These are phyloP conservation scores for Pythium utonaiense DNA, from an alignment of 352 stramenopile genomes.

Conservation along the genomic window DNA sequence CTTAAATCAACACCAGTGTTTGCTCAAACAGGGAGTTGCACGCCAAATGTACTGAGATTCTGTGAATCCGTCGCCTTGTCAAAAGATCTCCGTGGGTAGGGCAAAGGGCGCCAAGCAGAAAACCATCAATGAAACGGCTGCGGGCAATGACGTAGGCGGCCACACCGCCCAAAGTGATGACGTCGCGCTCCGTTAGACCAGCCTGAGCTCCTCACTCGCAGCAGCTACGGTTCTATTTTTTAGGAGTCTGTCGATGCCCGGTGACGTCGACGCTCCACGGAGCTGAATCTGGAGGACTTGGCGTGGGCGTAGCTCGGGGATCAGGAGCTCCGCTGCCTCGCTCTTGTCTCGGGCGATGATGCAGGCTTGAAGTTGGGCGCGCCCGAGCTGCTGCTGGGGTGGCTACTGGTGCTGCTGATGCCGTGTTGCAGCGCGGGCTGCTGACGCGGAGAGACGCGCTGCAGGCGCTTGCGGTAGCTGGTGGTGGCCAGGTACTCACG, in stretches of 20 bases:
- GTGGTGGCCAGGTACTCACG: conserved; percentile 50
- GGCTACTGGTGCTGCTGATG: background rate
- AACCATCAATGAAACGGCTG: conserved; percentile 1
- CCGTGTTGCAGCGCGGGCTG: background rate
- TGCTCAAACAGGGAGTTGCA: background rate
- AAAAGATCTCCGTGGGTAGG: conserved; percentile 2
- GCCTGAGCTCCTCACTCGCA: background rate
- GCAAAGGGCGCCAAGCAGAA: conserved; percentile 16
- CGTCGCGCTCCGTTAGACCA: background rate
- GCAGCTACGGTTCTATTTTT: conserved; percentile 1
- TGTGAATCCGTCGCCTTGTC: background rate
- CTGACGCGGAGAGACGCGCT: background rate
- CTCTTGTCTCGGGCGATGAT: background rate
- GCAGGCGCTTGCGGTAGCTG: conserved; percentile 45
- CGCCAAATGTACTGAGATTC: conserved; percentile 7
- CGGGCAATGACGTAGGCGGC: conserved; percentile 18
- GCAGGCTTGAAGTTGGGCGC: background rate
- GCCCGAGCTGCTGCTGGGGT: background rate
- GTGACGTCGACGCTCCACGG: conserved; percentile 1
- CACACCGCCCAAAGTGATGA: background rate
- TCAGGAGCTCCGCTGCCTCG: background rate
- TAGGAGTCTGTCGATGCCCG: background rate
- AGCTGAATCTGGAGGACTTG: background rate
- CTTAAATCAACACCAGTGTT: conserved; percentile 1
- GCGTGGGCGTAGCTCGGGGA: background rate